phyloP scores from a whole-genome alignment of 768 basidiomycete genomes.

The Gyrodon lividus region DNA sequence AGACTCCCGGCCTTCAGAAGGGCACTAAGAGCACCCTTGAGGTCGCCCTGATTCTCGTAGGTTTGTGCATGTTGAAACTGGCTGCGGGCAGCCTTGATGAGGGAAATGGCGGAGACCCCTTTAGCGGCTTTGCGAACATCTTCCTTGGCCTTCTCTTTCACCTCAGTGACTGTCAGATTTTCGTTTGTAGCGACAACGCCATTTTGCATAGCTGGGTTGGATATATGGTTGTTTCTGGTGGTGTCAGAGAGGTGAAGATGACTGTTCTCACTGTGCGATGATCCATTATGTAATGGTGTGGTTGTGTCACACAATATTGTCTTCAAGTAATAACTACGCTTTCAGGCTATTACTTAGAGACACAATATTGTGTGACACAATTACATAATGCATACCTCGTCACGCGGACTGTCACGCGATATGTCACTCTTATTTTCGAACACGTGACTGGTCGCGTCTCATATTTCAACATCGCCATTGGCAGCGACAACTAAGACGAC shows the following conservation, averaged over 20 bases:
- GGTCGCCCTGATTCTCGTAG: constrained; percentile 55
- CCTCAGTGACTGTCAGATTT: constrained; percentile 41
- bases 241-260: constrained; percentile 12
- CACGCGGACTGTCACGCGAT: too few species aligned
- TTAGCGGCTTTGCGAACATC: constrained; percentile 50
- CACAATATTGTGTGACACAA: too few species aligned
- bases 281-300: too few species aligned
- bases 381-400: constrained; percentile 31
- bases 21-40: constrained; percentile 57
- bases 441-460: constrained; percentile 32
- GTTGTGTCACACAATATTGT: too few species aligned
- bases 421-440: constrained; percentile 6
- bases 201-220: constrained; percentile 40
- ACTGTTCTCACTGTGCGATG: constrained; percentile 26
- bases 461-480: constrained; percentile 15
- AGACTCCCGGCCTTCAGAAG: constrained; percentile 63
- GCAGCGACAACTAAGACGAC: constrained; percentile 11
- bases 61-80: constrained; percentile 55
- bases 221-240: constrained; percentile 15
- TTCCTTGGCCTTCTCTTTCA: constrained; percentile 47
- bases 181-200: constrained; percentile 27
- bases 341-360: too few species aligned
- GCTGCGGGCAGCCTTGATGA: constrained; percentile 61
- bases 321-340: too few species aligned
- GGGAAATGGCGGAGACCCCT: constrained; percentile 56